A percentile compares a stretch with the other conserved stretches of the same genome.
phyloP scores from a whole-genome alignment of 805 yeast species.

The Metschnikowia proteae region DNA sequence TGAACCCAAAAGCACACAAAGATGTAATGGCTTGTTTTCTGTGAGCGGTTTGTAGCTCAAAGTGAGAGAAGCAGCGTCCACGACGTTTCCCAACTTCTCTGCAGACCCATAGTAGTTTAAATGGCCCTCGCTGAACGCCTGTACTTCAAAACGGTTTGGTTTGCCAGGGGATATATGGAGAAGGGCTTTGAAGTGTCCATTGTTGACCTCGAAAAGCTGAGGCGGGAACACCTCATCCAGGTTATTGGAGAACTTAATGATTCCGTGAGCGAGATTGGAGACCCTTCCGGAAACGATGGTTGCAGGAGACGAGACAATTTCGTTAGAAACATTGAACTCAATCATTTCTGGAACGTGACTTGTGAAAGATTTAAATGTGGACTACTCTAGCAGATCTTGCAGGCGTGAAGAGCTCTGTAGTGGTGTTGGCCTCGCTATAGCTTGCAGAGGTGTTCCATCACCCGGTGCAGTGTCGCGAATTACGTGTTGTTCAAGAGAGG shows the following conservation, averaged over 20 bases:
- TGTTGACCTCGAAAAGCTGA: conserved; percentile 63
- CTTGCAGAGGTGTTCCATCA: neutral
- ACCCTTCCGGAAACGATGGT: conserved; percentile 35
- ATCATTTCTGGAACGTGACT: conserved; percentile 7
- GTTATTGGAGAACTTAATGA: conserved; percentile 33
- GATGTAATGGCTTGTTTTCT: conserved; percentile 73
- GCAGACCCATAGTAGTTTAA: conserved; percentile 34
- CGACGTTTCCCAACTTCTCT: conserved; percentile 12
- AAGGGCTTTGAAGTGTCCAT: conserved; percentile 70
- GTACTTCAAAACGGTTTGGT: conserved; percentile 50
- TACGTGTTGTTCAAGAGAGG: neutral
- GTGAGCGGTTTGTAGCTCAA: conserved; percentile 44
- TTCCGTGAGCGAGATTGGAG: conserved; percentile 20
- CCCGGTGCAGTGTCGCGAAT: neutral
- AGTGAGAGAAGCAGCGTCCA: conserved; percentile 24
- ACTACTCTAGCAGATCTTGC: too few species aligned
- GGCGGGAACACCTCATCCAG: conserved; percentile 54
- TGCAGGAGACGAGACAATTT: conserved; percentile 39
- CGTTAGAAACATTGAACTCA: conserved; percentile 32
- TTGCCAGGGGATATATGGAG: conserved; percentile 67
- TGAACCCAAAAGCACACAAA: conserved; percentile 69
- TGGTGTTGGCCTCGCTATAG: too few species aligned
- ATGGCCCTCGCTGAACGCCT: conserved; percentile 32
- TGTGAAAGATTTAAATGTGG: neutral
- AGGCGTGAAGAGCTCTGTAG: too few species aligned